Percentiles rank a stretch among this genome's conserved stretches.
These are phyloP conservation scores for Cladosporium sp. DNA, from an alignment of 2,329 filamentous ascomycete genomes.

Conservation along the genomic window DNA sequence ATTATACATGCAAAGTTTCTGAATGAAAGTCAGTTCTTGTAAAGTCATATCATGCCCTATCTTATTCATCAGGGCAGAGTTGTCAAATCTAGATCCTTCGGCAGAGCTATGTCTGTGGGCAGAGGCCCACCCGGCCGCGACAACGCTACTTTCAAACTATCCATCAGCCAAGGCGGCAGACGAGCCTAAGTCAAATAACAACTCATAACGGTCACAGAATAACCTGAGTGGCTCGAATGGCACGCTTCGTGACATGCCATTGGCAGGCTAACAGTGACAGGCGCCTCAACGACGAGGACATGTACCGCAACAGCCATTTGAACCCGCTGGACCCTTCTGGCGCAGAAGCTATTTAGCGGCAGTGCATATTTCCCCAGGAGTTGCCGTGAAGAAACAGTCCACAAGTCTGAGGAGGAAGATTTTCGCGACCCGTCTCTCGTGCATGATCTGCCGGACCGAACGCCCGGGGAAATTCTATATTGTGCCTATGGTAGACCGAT, in stretches of 20 bases:
- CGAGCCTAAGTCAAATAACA: neutral
- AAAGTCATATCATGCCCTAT: neutral
- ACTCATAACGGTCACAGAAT: neutral
- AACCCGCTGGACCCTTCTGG: neutral
- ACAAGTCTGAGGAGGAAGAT: neutral
- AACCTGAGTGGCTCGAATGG: no score
- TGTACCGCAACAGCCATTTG: neutral
- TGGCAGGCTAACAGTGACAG: neutral
- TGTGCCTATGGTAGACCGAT: neutral
- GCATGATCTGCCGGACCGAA: slow-evolving; percentile 9
- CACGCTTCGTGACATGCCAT: neutral
- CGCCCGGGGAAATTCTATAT: neutral
- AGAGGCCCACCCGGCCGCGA: neutral
- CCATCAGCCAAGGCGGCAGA: neutral
- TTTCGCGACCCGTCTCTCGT: neutral
- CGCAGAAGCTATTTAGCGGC: neutral
- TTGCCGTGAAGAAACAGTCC: neutral
- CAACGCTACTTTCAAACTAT: neutral
- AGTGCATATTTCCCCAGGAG: neutral
- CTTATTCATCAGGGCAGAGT: slow-evolving; percentile 4
- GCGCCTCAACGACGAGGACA: neutral
- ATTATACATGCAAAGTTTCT: neutral
- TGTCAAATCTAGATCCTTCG: neutral
- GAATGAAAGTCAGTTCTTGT: neutral
- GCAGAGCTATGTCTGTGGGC: neutral